Conservation (phyloP, 257 asterid genomes). For the Solanum verrucosum region DNA sequence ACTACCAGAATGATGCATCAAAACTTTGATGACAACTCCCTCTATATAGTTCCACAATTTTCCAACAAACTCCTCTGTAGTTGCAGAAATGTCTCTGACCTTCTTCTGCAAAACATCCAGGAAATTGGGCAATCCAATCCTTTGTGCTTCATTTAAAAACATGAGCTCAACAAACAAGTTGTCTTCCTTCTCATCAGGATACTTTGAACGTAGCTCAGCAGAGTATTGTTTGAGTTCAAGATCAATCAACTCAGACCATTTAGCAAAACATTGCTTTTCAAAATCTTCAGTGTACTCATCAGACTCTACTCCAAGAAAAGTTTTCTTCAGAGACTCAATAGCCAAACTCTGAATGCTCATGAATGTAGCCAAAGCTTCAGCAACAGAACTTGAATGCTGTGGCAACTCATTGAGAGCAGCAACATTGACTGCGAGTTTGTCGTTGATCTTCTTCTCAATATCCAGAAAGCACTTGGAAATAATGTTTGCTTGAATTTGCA, state of each 20-base stretch:
- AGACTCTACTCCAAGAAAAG: constrained; percentile 10
- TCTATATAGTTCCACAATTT: constrained; percentile 17
- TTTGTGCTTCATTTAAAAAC: constrained; percentile 11
- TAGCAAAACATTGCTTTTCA: constrained; percentile 20
- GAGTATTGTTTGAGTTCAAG: constrained; percentile 9
- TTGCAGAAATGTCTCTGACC: constrained; percentile 7
- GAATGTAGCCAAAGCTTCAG: constrained; percentile 17
- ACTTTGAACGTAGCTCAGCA: background rate
- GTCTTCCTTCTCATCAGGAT: background rate
- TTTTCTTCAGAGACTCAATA: constrained; percentile 14
- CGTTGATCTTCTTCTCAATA: constrained; percentile 17
- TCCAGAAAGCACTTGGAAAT: constrained; percentile 19
- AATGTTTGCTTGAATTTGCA: constrained; percentile 19
- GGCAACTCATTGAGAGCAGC: constrained; percentile 20
- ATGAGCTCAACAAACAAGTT: constrained; percentile 21
- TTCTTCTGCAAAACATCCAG: constrained; percentile 12
- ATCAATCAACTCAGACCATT: constrained; percentile 14
- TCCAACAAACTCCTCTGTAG: constrained; percentile 11
- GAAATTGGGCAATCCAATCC: background rate
- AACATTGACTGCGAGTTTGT: constrained; percentile 5
- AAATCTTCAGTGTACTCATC: constrained; percentile 20
- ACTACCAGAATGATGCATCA: constrained; percentile 16
- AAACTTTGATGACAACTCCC: constrained; percentile 5
- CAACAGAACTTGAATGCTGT: constrained; percentile 2
- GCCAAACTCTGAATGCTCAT: constrained; percentile 11